phyloP scores from a whole-genome alignment of 1,139 yeast species.

The Candida labiduridarum region DNA sequence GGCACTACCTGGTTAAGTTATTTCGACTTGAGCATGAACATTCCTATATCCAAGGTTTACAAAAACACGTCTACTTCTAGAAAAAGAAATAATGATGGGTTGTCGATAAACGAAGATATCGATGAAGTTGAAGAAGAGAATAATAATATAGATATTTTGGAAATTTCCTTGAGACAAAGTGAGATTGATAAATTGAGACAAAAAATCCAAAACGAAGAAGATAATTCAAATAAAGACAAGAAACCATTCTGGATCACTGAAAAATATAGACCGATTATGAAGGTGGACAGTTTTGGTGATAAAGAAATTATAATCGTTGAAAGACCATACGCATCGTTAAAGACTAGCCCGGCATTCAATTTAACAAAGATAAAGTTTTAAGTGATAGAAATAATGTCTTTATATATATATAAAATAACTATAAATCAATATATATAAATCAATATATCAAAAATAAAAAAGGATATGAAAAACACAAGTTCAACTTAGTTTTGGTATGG shows the following conservation, averaged over 20 bases:
- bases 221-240: conserved; percentile 26
- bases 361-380: conserved; percentile 64
- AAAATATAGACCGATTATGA: conserved; percentile 75
- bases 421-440: conserved; percentile 6
- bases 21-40: conserved; percentile 65
- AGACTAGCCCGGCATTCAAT: conserved; percentile 73
- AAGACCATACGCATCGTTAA: conserved; percentile 66
- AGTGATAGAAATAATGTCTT: not conserved
- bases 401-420: not conserved
- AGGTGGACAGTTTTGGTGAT: conserved; percentile 57
- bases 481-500: conserved; percentile 7
- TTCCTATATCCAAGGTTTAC: conserved; percentile 46
- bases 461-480: not conserved
- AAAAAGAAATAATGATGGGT: conserved; percentile 69
- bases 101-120: conserved; percentile 41
- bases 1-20: conserved; percentile 85
- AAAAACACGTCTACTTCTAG: conserved; percentile 32
- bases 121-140: conserved; percentile 20
- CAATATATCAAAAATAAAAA: not conserved
- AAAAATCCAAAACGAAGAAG: conserved; percentile 23
- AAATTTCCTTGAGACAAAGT: conserved; percentile 33
- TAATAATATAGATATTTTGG: conserved; percentile 36
- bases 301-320: conserved; percentile 75
- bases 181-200: conserved; percentile 32
- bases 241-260: conserved; percentile 74